Conservation (phyloP, 116 monocot genomes). For the Thalassia testudinum region DNA sequence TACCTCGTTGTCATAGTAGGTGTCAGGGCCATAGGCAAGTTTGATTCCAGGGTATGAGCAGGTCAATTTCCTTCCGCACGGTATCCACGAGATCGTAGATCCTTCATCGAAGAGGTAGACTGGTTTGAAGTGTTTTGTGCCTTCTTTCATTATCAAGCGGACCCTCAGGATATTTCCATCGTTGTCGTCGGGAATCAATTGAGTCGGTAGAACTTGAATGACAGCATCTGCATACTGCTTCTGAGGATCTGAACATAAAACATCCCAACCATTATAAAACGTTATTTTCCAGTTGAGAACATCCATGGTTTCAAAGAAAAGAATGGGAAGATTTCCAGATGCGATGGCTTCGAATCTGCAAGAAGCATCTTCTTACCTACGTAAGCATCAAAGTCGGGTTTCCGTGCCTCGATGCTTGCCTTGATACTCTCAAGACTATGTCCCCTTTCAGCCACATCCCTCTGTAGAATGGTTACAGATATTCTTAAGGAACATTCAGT, state of each 20-base stretch:
- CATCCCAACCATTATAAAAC: background rate
- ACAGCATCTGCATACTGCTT: slow-evolving; percentile 96
- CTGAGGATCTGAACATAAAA: slow-evolving; percentile 55
- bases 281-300: too few species aligned
- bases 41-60: slow-evolving; percentile 98
- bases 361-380: slow-evolving; percentile 38
- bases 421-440: slow-evolving; percentile 96
- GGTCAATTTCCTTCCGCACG: slow-evolving; percentile 84
- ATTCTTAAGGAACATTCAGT: background rate
- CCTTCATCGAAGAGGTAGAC: slow-evolving; percentile 97
- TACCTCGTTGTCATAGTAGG: slow-evolving; percentile 70
- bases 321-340: background rate
- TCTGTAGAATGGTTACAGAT: slow-evolving; percentile 23
- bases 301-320: background rate
- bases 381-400: slow-evolving; percentile 80
- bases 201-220: slow-evolving; percentile 81
- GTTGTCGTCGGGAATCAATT: slow-evolving; percentile 74
- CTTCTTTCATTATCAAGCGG: slow-evolving; percentile 75
- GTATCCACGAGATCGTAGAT: slow-evolving; percentile 85
- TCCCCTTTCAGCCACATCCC: slow-evolving; percentile 92
- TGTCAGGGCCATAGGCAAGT: slow-evolving; percentile 68
- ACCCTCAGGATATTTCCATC: slow-evolving; percentile 75
- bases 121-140: slow-evolving; percentile 66
- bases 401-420: slow-evolving; percentile 88
- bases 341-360: background rate